Evolutionary conservation across 2,329 filamentous ascomycete genomes (phyloP).

Genomic region (Plenodomus tracheiphilus): DNA sequence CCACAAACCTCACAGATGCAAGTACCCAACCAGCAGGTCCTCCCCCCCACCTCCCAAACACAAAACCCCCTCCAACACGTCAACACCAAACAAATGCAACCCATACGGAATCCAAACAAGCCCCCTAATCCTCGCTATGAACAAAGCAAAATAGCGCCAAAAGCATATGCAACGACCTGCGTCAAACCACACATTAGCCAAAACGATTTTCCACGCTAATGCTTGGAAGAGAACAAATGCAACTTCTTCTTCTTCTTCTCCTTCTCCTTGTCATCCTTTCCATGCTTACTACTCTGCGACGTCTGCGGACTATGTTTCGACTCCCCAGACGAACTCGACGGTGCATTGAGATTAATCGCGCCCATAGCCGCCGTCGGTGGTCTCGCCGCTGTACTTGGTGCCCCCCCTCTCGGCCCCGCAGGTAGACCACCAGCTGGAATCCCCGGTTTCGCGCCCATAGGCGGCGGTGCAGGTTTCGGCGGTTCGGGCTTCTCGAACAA

Average conservation of each 20-base stretch:
- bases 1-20: neutral
- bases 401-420: constrained; percentile 29
- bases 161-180: constrained; percentile 7
- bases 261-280: constrained; percentile 31
- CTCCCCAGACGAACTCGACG: neutral
- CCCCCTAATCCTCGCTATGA: constrained; percentile 7
- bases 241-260: constrained; percentile 60
- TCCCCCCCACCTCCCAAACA: neutral
- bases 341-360: constrained; percentile 37
- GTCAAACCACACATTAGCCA: neutral
- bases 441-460: constrained; percentile 47
- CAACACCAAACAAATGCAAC: constrained; percentile 10
- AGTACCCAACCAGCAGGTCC: neutral
- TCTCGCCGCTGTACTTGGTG: constrained; percentile 13
- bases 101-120: neutral
- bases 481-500: constrained; percentile 74
- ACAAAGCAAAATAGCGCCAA: constrained; percentile 15
- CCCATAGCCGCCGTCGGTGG: constrained; percentile 42
- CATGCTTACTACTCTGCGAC: constrained; percentile 20
- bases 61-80: constrained; percentile 6
- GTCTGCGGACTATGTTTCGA: constrained; percentile 16
- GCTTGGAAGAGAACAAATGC: constrained; percentile 55
- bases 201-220: constrained; percentile 15
- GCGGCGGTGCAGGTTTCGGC: constrained; percentile 58
- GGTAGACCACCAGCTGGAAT: constrained; percentile 37